Evolutionary conservation across 1,139 yeast species (phyloP), one percentile per base, ranked within the genome.

Genomic region (Geotrichum macrosporum): DNA sequence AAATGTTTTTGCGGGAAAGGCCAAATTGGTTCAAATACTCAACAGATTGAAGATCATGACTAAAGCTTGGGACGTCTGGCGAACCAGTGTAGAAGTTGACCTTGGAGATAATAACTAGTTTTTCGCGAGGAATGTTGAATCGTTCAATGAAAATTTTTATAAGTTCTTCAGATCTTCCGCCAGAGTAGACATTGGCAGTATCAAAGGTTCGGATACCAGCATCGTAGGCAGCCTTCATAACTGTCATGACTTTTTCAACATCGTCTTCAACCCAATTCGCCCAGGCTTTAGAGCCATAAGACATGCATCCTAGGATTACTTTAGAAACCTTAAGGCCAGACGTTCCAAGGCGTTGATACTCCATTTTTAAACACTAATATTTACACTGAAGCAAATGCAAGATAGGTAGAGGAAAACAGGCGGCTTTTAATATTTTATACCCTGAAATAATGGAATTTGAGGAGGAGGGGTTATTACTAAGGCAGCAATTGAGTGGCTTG

Each of bases 281-380:
- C 76, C 77, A 75, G 16, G 52, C 41, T 50, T 71, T 73, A 15
- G 58, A 49, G n/a, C 83, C 84, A 54, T 63, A 76, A 2, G 76
- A 63, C 81, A 77, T 77, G 56, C 80, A 76, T 19, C 83, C 84
- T n/a, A 77, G 70, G 49, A 78, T 72, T 44, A 77, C 59, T 50
- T 71, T 71, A 26, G 81, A 73, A 38, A 78, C 66, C 50, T 73
- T 68, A 31, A 78, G 68, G 0, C 82, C 82, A 1, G 80, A 73
- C 35, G 67, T 63, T 12, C 80, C 80, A 31, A 74, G 63, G n/a
- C n/a, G n/a, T n/a, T n/a, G n/a, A n/a, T n/a, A n/a, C n/a, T n/a
- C n/a, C n/a, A n/a, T n/a, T n/a, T n/a, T n/a, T n/a, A n/a, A n/a
- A n/a, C n/a, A n/a, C n/a, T n/a, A n/a, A n/a, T n/a, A n/a, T n/a